Conservation (phyloP, 257 asterid species). For the Mitragyna speciosa region DNA sequence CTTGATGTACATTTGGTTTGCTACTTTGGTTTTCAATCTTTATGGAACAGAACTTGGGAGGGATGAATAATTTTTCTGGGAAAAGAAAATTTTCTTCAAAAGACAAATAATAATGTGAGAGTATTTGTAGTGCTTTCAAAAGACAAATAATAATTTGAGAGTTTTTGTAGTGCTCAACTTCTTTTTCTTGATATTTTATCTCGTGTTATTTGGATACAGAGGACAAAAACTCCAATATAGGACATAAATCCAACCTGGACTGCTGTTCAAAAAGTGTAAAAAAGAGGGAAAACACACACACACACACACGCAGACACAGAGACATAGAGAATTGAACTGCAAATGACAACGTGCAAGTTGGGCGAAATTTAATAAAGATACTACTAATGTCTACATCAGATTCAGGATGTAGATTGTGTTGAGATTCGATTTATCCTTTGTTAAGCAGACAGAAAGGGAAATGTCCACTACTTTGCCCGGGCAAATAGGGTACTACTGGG, state of each 20-base stretch:
- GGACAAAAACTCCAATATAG: too few relatives aligned
- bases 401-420: background rate
- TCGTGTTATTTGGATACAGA: too few relatives aligned
- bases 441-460: background rate
- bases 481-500: background rate
- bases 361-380: background rate
- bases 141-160: too few relatives aligned
- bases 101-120: too few relatives aligned
- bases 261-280: background rate
- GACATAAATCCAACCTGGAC: background rate
- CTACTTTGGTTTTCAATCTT: too few relatives aligned
- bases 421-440: conserved; percentile 6
- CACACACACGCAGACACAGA: background rate
- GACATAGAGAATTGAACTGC: background rate
- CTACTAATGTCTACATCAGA: background rate
- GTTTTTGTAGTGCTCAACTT: too few relatives aligned
- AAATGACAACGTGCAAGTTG: background rate
- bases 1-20: too few relatives aligned
- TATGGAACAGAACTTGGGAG: too few relatives aligned
- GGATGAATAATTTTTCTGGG: too few relatives aligned
- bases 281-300: background rate
- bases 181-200: too few relatives aligned
- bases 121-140: too few relatives aligned
- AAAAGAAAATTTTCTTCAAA: too few relatives aligned
- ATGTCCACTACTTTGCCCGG: background rate